Percentiles rank a stretch among this genome's conserved stretches.
Conservation (phyloP, 1,284 basidiomycete genomes). For the Puccinia horiana region DNA sequence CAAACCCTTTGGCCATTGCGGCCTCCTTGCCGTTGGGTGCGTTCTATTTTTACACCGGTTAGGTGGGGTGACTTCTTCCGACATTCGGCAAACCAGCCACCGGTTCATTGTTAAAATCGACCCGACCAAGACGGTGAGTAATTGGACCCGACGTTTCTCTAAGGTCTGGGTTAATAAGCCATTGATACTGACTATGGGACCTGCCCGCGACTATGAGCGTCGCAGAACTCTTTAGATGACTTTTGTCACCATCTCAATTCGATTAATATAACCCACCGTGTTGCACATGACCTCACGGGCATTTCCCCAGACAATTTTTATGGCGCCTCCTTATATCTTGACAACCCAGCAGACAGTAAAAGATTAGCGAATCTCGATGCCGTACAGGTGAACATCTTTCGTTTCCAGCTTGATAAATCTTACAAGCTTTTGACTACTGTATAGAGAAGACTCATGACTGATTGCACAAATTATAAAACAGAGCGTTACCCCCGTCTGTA, state of each 20-base stretch:
- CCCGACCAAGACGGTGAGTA: neutral
- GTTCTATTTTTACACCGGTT: neutral
- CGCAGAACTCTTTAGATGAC: constrained; percentile 24
- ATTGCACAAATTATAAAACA: constrained; percentile 15
- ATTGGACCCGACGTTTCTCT: neutral
- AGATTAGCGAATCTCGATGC: neutral
- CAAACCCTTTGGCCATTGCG: neutral
- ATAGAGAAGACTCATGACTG: neutral
- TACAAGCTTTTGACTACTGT: too few species aligned
- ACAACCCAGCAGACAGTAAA: neutral
- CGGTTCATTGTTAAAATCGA: constrained; percentile 22
- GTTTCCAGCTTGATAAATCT: neutral
- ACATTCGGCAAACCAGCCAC: neutral
- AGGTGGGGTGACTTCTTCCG: neutral
- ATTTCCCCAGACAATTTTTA: constrained; percentile 20
- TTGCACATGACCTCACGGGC: constrained; percentile 19
- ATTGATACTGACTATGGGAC: neutral
- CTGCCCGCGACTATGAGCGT: neutral
- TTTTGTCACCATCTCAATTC: constrained; percentile 30
- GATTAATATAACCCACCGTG: constrained; percentile 16
- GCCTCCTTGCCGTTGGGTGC: neutral
- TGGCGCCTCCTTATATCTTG: constrained; percentile 28
- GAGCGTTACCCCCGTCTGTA: constrained; percentile 28
- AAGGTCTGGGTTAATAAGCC: neutral
- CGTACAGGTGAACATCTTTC: constrained; percentile 17